phyloP scores from a whole-genome alignment of 2,329 filamentous ascomycete genomes.

The Capronia americana region DNA sequence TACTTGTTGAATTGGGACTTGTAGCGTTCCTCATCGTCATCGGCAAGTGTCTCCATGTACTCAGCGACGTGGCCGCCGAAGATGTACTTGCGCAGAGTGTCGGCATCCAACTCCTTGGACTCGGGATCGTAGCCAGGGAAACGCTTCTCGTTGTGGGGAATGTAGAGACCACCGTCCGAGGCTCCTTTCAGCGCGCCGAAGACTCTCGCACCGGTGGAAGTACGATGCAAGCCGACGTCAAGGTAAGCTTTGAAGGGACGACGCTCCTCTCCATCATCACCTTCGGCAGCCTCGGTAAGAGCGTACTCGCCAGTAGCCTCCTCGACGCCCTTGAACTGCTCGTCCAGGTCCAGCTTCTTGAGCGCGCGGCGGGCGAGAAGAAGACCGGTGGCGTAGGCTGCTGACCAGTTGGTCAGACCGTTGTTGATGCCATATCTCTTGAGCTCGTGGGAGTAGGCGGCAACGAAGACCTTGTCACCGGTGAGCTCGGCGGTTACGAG shows the following conservation, averaged over 20 bases:
- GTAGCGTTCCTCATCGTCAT: conserved; percentile 99
- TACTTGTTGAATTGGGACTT: conserved; percentile 98
- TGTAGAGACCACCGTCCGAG: conserved; percentile 94
- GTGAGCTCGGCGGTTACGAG: conserved; percentile 95
- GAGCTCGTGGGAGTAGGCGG: conserved; percentile 97
- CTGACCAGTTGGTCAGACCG: conserved; percentile 99
- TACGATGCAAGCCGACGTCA: conserved; percentile 95
- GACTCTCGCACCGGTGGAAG: conserved; percentile 97
- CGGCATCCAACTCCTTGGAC: conserved; percentile 95
- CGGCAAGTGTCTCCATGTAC: conserved; percentile 99
- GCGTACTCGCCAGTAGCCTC: conserved; percentile 96
- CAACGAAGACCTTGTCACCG: conserved; percentile 94
- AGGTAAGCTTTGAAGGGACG: conserved; percentile 99
- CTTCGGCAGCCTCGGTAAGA: conserved; percentile 92
- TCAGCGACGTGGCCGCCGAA: conserved; percentile 97
- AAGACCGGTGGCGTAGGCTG: conserved; percentile 95
- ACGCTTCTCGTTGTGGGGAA: conserved; percentile 99
- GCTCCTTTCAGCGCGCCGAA: conserved; percentile 99
- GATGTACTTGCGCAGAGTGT: conserved; percentile 99
- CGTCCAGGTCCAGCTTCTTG: conserved; percentile 94
- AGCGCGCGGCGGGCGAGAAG: conserved; percentile 95
- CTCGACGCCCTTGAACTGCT: conserved; percentile 93
- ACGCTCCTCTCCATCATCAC: conserved; percentile 82
- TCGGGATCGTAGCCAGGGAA: conserved; percentile 99
- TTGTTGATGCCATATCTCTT: conserved; percentile 96